phyloP scores from a whole-genome alignment of 1,139 yeast genomes.

The Blastobotrys ciferrii region DNA sequence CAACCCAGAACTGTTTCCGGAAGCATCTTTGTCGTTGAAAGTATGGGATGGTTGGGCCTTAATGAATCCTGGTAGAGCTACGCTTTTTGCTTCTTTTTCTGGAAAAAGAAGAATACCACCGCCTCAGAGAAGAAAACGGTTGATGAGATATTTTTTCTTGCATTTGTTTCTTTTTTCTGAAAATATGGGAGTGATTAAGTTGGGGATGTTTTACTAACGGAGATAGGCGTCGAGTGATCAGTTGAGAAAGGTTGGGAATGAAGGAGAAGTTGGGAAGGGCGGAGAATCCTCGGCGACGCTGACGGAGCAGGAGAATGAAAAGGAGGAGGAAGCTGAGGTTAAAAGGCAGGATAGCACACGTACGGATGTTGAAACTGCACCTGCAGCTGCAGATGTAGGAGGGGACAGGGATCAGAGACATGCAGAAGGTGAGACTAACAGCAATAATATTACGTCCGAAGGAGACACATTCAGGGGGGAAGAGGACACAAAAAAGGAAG shows the following conservation, averaged over 20 bases:
- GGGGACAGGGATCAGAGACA: constrained; percentile 6
- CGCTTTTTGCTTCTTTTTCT: no score
- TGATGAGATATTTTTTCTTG: no score
- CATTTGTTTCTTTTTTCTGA: no score
- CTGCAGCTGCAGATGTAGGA: constrained; percentile 1
- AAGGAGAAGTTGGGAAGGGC: neutral
- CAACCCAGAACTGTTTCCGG: no score
- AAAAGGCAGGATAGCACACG: neutral
- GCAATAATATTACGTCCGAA: neutral
- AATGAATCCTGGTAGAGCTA: no score
- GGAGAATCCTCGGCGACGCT: neutral
- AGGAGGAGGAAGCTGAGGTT: neutral
- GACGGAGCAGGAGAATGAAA: neutral
- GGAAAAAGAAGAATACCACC: no score
- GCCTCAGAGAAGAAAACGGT: no score
- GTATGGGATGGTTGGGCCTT: no score
- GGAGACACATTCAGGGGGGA: neutral
- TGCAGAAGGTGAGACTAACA: neutral
- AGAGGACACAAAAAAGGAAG: neutral
- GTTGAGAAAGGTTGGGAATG: neutral
- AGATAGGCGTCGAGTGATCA: neutral
- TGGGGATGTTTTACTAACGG: neutral
- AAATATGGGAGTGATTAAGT: no score
- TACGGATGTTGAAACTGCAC: neutral
- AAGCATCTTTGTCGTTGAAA: no score